These are phyloP conservation scores for Cercospora janseana DNA, from an alignment of 2,329 filamentous ascomycete species.

Conservation along the genomic window DNA sequence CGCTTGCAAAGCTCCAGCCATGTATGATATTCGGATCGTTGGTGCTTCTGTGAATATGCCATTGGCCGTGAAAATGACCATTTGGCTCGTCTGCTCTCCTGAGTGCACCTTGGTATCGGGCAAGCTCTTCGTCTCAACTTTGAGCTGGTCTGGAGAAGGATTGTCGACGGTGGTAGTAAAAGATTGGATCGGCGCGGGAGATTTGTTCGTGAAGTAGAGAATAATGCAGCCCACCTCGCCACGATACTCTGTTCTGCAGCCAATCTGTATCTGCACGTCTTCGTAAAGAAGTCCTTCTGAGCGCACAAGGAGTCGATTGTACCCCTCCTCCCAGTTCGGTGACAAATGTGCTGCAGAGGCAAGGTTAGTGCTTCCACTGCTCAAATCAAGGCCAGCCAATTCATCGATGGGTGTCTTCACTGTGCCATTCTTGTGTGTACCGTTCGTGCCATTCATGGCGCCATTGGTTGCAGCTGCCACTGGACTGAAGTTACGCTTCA, in stretches of 20 bases:
- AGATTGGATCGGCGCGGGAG: conserved; percentile 76
- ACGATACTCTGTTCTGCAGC: conserved; percentile 88
- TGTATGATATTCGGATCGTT: conserved; percentile 89
- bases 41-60: conserved; percentile 78
- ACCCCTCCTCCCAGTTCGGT: conserved; percentile 91
- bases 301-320: conserved; percentile 74
- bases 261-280: conserved; percentile 89
- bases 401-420: conserved; percentile 52
- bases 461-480: conserved; percentile 39
- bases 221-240: conserved; percentile 95
- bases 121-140: conserved; percentile 82
- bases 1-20: conserved; percentile 89
- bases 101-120: conserved; percentile 77
- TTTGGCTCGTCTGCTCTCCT: conserved; percentile 81
- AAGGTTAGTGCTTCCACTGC: conserved; percentile 71
- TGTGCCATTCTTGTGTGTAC: conserved; percentile 28
- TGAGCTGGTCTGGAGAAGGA: conserved; percentile 62
- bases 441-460: conserved; percentile 32
- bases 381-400: conserved; percentile 78
- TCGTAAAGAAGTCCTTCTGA: conserved; percentile 90
- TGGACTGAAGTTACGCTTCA: conserved; percentile 76
- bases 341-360: conserved; percentile 90
- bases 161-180: conserved; percentile 96
- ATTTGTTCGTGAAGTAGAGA: conserved; percentile 94
- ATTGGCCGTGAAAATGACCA: conserved; percentile 88